phyloP scores from a whole-genome alignment of 75 land plant species.

The Adiantum capillusveneris region DNA sequence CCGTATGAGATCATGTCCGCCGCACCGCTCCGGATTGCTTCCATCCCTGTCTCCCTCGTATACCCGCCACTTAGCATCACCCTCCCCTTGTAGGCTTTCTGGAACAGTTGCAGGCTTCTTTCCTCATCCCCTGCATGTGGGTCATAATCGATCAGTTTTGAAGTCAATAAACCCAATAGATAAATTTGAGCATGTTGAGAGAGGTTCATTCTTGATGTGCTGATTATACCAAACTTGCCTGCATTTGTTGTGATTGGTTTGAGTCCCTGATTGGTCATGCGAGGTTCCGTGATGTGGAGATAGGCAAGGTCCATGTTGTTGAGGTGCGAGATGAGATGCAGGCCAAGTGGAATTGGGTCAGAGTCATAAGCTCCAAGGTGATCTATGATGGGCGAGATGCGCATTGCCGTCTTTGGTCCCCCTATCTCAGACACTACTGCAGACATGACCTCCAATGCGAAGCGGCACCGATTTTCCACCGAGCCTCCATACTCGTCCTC shows the following conservation, averaged over 20 bases:
- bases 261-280: constrained; percentile 8
- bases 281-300: not conserved
- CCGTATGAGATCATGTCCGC: constrained; percentile 75
- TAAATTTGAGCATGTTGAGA: no score
- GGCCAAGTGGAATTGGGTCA: constrained; percentile 10
- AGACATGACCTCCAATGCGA: constrained; percentile 12
- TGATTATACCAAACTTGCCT: no score
- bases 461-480: constrained; percentile 15
- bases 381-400: constrained; percentile 19
- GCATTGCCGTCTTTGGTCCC: constrained; percentile 8
- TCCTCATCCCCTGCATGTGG: no score
- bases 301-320: not conserved
- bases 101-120: not conserved
- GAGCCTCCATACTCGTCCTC: constrained; percentile 21
- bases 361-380: constrained; percentile 19
- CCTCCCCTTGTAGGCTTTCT: constrained; percentile 41
- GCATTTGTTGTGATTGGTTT: not conserved
- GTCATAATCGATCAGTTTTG: no score
- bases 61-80: constrained; percentile 64
- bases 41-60: constrained; percentile 50
- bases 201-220: no score
- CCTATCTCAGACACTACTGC: constrained; percentile 14
- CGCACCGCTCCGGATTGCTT: constrained; percentile 46
- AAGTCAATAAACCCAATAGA: no score
- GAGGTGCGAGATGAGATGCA: constrained; percentile 5